Evolutionary conservation across 208 protist species (phyloP).

Genomic region (Trypanosoma theileri): DNA sequence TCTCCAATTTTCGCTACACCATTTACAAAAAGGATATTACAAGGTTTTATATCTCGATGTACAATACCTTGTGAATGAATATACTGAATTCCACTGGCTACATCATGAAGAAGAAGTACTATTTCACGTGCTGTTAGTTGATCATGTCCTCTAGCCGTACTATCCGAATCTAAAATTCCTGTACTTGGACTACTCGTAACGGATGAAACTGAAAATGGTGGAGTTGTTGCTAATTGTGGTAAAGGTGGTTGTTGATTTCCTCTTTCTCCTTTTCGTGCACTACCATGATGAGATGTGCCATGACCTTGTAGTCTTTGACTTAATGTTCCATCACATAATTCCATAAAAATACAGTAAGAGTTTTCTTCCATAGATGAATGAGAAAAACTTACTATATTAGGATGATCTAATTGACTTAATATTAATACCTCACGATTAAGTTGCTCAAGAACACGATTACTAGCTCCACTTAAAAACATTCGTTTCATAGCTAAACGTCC

Average conservation of each 20-base stretch:
- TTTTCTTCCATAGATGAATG: constrained; percentile 70
- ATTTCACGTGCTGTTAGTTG: constrained; percentile 13
- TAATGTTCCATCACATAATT: constrained; percentile 68
- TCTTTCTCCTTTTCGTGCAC: neutral
- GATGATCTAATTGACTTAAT: constrained; percentile 70
- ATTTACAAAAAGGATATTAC: constrained; percentile 75
- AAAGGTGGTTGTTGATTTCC: constrained; percentile 4
- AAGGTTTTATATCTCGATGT: constrained; percentile 85
- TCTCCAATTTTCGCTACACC: constrained; percentile 81
- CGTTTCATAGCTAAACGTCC: constrained; percentile 86
- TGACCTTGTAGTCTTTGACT: constrained; percentile 28
- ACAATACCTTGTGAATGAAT: constrained; percentile 70
- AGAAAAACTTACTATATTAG: constrained; percentile 74
- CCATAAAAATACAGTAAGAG: constrained; percentile 81
- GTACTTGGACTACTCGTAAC: neutral
- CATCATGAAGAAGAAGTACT: constrained; percentile 72
- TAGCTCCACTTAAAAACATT: constrained; percentile 62
- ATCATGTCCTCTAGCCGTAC: neutral
- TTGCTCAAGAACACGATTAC: constrained; percentile 53
- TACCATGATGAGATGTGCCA: neutral
- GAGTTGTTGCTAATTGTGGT: neutral
- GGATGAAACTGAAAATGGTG: neutral
- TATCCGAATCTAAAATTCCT: neutral
- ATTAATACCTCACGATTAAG: constrained; percentile 78
- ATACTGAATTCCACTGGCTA: constrained; percentile 61